Conservation (phyloP, 345 rosid genomes). For the Eucalyptus paniculata region DNA sequence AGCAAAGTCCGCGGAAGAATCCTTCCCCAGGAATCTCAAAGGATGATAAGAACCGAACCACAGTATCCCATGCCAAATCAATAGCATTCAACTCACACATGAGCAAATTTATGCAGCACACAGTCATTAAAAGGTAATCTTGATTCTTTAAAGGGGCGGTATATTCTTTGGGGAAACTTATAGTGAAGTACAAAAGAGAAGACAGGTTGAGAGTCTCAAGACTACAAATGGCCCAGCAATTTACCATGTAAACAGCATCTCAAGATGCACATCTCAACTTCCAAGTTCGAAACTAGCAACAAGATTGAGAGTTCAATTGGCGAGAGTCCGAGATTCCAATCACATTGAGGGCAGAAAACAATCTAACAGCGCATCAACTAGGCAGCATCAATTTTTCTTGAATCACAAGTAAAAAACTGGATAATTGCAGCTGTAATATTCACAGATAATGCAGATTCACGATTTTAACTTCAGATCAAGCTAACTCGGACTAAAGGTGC, state of each 20-base stretch:
- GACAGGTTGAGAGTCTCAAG: background rate
- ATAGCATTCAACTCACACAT: slow-evolving; percentile 81
- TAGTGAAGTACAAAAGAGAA: background rate
- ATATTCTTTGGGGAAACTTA: slow-evolving; percentile 71
- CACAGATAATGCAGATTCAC: background rate
- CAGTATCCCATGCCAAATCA: slow-evolving; percentile 71
- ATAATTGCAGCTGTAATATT: background rate
- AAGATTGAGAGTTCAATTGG: background rate
- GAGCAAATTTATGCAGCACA: slow-evolving; percentile 87
- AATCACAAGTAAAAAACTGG: background rate
- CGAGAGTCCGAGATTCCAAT: background rate
- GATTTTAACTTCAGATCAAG: background rate
- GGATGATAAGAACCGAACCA: slow-evolving; percentile 53
- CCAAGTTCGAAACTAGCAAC: background rate
- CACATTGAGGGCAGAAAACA: background rate
- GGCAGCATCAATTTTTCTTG: background rate
- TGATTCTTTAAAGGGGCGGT: slow-evolving; percentile 54
- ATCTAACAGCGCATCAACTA: background rate
- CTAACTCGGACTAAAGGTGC: background rate
- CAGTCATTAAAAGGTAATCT: slow-evolving; percentile 70
- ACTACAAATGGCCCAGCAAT: background rate
- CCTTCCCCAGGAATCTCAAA: slow-evolving; percentile 34
- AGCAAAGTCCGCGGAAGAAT: slow-evolving; percentile 75
- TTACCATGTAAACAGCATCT: background rate
- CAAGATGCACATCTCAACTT: background rate